A percentile compares a stretch with the other conserved stretches of the same genome.
These are phyloP conservation scores for Furcasterigmium furcatum DNA, from an alignment of 2,329 filamentous ascomycete genomes.

Conservation along the genomic window DNA sequence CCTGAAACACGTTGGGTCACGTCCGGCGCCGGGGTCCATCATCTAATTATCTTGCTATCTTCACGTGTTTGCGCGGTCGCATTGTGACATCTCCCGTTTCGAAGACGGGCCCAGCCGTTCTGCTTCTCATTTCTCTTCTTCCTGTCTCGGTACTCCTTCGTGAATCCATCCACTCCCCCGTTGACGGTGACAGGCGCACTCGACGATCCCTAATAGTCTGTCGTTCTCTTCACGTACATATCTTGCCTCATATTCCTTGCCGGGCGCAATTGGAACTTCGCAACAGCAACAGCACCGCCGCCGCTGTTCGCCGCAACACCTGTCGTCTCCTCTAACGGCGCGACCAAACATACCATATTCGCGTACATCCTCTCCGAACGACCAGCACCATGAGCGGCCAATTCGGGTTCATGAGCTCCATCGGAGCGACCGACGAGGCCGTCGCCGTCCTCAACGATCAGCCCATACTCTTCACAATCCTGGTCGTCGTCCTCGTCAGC, in stretches of 20 bases:
- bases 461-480: slow-evolving; percentile 54
- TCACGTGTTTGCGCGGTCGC: too few species aligned
- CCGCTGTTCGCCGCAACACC: too few species aligned
- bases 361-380: neutral
- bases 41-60: too few species aligned
- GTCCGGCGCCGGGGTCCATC: too few species aligned
- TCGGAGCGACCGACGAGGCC: slow-evolving; percentile 56
- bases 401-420: slow-evolving; percentile 53
- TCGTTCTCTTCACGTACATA: slow-evolving; percentile 1
- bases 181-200: slow-evolving; percentile 15
- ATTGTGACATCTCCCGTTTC: slow-evolving; percentile 24
- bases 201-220: slow-evolving; percentile 3
- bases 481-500: slow-evolving; percentile 50
- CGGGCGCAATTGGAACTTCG: neutral
- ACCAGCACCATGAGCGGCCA: slow-evolving; percentile 44
- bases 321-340: too few species aligned
- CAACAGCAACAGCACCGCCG: neutral
- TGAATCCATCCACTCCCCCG: slow-evolving; percentile 10
- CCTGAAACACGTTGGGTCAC: slow-evolving; percentile 38
- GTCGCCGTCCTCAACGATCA: slow-evolving; percentile 60
- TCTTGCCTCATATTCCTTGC: neutral
- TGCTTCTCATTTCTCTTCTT: slow-evolving; percentile 7
- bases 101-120: slow-evolving; percentile 11
- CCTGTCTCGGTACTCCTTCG: slow-evolving; percentile 1
- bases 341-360: too few species aligned